Evolutionary conservation across 2,329 filamentous ascomycete species (phyloP).

Genomic region (Fusarium sp.): DNA sequence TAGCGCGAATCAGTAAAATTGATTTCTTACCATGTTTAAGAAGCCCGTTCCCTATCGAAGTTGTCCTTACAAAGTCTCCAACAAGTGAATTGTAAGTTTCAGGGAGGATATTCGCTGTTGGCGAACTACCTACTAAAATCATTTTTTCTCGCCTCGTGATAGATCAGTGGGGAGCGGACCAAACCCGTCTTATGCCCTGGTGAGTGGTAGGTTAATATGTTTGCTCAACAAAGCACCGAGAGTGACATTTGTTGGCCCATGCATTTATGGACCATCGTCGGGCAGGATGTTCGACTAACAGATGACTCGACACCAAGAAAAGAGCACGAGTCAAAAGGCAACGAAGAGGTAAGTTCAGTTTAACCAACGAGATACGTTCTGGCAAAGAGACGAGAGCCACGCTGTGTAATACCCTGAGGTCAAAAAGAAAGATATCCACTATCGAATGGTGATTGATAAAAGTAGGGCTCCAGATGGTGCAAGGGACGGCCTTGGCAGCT

Average conservation of each 20-base stretch:
- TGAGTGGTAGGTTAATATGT: neutral
- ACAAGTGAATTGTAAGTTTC: neutral
- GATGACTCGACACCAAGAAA: neutral
- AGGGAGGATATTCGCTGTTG: neutral
- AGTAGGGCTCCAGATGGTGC: neutral
- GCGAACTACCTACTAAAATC: neutral
- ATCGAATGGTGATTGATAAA: neutral
- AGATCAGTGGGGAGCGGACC: neutral
- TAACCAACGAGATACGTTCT: neutral
- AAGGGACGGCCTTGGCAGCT: neutral
- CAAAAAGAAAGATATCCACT: neutral
- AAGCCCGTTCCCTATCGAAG: neutral
- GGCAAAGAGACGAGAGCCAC: neutral
- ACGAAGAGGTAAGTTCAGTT: neutral
- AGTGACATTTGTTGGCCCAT: neutral
- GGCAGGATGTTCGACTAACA: neutral
- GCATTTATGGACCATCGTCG: neutral
- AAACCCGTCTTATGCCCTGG: neutral
- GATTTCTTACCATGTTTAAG: neutral
- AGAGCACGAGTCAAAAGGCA: neutral
- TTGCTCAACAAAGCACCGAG: neutral
- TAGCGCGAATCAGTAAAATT: constrained; percentile 16
- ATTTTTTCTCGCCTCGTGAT: neutral
- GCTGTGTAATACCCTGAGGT: neutral
- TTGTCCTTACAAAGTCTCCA: neutral